Base-by-base conservation (phyloP, 2,329 filamentous ascomycete genomes). In the Bertia moriformis region DNA sequence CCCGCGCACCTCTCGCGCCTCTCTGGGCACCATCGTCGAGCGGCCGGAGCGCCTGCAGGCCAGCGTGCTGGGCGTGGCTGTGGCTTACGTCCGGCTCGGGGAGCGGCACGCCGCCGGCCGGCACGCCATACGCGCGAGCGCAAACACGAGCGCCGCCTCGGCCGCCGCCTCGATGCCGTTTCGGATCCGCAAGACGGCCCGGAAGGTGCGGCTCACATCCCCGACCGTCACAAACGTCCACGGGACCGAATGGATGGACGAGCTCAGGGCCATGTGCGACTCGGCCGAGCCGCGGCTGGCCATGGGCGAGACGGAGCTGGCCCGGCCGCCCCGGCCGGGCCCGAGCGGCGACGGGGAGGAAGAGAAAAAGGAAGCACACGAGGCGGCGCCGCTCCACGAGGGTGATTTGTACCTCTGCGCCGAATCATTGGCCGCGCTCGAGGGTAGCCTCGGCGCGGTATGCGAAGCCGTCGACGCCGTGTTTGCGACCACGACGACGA, bases 401-500 rank as follows among this genome's bases (percentile, higher is more conserved):
- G 87, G 88, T 2, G 91, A 98, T 57, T 63, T 98, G 1, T 98
- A 96, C 51, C 69, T 98, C 4, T 93, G 86, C 49, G 62, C 78
- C 0, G 87, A 93, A 50, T 96, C 91, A 0, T 61, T 91, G 38
- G 70, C 83, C 46, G 89, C 91, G 1, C 79, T 98, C 44, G 83
- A 98, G 55, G 88, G 89, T 12, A 87, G 89, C 3, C 61, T 98
- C 3, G 91, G 93, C 12, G 91, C 88, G 18, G 84, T 96, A 1
- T 89, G 88, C 51, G 91, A 98, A 49, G 93, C 85, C 0, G 78
- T 98, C 0, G 91, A 98, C 57, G 67, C 76, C 0, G 79, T 96
- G 3, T 91, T 96, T 49, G 66, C 41, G 32, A 57, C 61, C 2
- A 60, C 62, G 3, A 71, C 75, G 4, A 78, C 81, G 17, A 76